Evolutionary conservation across 805 yeast genomes (phyloP).

Genomic region (Lipomyces sp.): DNA sequence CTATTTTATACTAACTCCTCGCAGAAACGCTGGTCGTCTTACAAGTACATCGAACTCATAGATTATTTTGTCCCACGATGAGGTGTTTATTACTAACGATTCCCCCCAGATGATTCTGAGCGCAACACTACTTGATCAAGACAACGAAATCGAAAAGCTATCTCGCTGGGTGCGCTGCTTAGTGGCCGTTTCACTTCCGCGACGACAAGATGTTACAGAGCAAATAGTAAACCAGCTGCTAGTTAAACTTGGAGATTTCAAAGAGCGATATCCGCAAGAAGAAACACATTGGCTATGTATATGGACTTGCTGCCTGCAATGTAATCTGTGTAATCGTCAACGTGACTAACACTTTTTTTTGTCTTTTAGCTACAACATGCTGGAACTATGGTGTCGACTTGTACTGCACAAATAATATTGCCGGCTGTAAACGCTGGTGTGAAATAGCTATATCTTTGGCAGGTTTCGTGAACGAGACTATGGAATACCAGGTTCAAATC

Average conservation of each 20-base stretch:
- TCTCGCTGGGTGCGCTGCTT: constrained; percentile 32
- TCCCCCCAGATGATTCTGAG: constrained; percentile 13
- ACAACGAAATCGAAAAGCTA: constrained; percentile 18
- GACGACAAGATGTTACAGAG: constrained; percentile 20
- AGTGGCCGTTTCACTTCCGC: constrained; percentile 23
- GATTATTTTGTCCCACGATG: background rate
- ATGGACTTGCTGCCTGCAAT: background rate
- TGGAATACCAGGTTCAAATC: constrained; percentile 18
- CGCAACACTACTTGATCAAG: constrained; percentile 15
- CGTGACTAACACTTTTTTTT: background rate
- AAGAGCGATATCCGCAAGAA: constrained; percentile 8
- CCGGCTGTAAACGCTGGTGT: constrained; percentile 30
- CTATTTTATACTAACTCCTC: constrained; percentile 3
- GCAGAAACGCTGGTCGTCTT: constrained; percentile 20
- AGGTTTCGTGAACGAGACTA: constrained; percentile 13
- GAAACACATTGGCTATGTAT: constrained; percentile 7
- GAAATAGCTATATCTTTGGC: constrained; percentile 30
- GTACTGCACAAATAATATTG: constrained; percentile 17
- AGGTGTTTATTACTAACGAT: background rate
- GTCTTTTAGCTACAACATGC: constrained; percentile 21
- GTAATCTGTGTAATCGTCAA: background rate
- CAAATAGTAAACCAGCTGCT: constrained; percentile 25
- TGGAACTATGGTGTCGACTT: constrained; percentile 35
- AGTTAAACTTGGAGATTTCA: constrained; percentile 13
- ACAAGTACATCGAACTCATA: constrained; percentile 10